Evolutionary conservation across 192 early-diverging fungal species (phyloP), one percentile per base, ranked within the genome.

Genomic region (Podila horticola): DNA sequence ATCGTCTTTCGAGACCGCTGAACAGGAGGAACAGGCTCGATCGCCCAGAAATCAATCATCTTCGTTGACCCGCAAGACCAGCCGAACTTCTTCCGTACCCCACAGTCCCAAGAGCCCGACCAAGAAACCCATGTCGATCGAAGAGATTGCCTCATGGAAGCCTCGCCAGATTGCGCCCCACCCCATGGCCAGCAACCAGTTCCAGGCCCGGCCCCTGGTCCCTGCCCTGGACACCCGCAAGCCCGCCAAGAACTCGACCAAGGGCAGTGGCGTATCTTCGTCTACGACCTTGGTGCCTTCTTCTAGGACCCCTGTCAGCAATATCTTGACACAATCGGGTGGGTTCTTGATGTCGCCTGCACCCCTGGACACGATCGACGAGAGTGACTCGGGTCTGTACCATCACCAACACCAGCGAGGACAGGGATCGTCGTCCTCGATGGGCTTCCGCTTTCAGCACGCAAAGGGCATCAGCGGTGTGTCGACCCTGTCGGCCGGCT

Each of bases 131-230:
- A 20, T 69, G 28, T 64, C 77, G 4, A 73, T 69, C 36, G 71
- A 81, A 19, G 77, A 81, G 45, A 51, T 69, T 20, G 62, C 51
- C 52, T 65, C 77, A 10, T 73, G 71, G 67, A 73, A 81, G 26
- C 57, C 77, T 10, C 72, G 71, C 31, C 52, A 68, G 30, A 5
- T 22, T 38, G 48, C 34, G 9, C 17, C 26, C 6, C 55, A 45
- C 22, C 20, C 62, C 33, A 34, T 29, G 20, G 3, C 33, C 19
- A 33, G 30, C 62, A n/a, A 29, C 19, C 20, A 15, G 15, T 63
- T 34, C 33, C 61, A 30, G 22, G 19, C 75, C 15, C 36, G 69
- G 6, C 57, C 69, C 1, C 8, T 55, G 10, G 75, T 72, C 5
- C 69, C 69, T 0, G 64, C 75, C 0, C 28, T 79, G 30, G 58